A percentile compares a stretch with the other conserved stretches of the same genome.
These are phyloP conservation scores for Suillus alpinus DNA, from an alignment of 768 basidiomycete species.

Conservation along the genomic window DNA sequence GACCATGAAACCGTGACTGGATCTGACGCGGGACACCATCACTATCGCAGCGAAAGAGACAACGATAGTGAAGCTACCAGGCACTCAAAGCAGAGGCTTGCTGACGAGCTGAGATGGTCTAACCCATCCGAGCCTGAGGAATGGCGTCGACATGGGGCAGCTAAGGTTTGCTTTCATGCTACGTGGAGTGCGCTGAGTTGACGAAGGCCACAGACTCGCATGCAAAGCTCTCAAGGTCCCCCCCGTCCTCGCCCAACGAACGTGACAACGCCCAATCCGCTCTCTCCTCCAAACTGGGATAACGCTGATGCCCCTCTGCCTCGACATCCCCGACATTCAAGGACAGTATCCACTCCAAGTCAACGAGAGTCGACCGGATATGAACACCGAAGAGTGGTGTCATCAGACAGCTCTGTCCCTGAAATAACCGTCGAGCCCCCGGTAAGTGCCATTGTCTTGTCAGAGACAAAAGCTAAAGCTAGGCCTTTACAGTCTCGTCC, in stretches of 20 bases:
- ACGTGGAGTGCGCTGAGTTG: background rate
- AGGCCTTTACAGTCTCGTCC: conserved; percentile 25
- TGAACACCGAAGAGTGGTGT: conserved; percentile 21
- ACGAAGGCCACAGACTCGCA: conserved; percentile 13
- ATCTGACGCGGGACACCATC: conserved; percentile 16
- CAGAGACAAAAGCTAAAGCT: background rate
- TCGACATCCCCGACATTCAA: conserved; percentile 25
- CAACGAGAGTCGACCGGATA: conserved; percentile 4
- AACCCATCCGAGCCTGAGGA: conserved; percentile 28
- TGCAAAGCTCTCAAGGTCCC: conserved; percentile 13
- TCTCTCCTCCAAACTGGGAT: conserved; percentile 23
- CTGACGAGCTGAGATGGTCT: conserved; percentile 35
- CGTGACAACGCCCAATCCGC: conserved; percentile 23
- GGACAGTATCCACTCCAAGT: conserved; percentile 14
- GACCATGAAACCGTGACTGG: conserved; percentile 21
- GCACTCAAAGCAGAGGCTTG: conserved; percentile 25
- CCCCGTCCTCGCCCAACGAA: conserved; percentile 18
- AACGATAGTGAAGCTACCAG: conserved; percentile 17
- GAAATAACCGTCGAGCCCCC: conserved; percentile 31
- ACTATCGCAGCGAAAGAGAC: conserved; percentile 6
- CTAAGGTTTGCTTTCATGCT: conserved; percentile 13
- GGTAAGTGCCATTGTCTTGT: conserved; percentile 17
- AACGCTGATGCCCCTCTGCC: conserved; percentile 10
- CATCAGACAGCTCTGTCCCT: conserved; percentile 34
- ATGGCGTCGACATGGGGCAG: conserved; percentile 28